Conservation (phyloP, 208 protist genomes). For the Leishmania turanica region DNA sequence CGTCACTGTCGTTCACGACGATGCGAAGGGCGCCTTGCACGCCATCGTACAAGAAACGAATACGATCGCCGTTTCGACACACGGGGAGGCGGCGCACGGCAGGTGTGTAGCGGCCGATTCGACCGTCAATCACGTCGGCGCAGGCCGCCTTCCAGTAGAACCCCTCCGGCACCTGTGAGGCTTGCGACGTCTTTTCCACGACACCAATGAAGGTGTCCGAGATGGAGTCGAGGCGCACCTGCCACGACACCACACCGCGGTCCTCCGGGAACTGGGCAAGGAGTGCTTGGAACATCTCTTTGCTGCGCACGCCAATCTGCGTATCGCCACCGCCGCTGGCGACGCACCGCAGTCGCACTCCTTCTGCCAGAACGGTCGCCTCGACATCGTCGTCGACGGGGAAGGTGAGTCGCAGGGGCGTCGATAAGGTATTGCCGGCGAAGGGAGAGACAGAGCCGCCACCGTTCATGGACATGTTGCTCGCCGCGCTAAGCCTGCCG, state of each 20-base stretch:
- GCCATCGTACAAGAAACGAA: conserved; percentile 67
- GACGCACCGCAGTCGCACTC: conserved; percentile 66
- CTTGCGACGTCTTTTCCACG: conserved; percentile 56
- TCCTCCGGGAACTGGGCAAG: conserved; percentile 49
- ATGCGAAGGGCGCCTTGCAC: conserved; percentile 43
- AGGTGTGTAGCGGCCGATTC: conserved; percentile 46
- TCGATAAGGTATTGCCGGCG: not conserved
- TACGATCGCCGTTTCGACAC: conserved; percentile 60
- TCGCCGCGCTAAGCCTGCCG: not conserved
- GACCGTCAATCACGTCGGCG: conserved; percentile 56
- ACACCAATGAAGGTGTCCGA: conserved; percentile 78
- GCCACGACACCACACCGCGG: conserved; percentile 62
- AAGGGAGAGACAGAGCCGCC: not conserved
- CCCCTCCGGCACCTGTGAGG: conserved; percentile 45
- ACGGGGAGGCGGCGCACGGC: conserved; percentile 50
- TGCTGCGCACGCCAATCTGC: conserved; percentile 83
- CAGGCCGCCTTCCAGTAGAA: conserved; percentile 85
- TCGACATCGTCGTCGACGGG: conserved; percentile 72
- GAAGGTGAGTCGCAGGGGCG: conserved; percentile 55
- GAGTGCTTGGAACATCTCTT: conserved; percentile 63
- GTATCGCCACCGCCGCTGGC: conserved; percentile 32
- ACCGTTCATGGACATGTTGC: conserved; percentile 9
- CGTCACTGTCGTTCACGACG: conserved; percentile 48
- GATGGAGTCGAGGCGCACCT: conserved; percentile 68
- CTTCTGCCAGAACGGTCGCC: conserved; percentile 50